Evolutionary conservation across 768 basidiomycete genomes (phyloP).

Genomic region (Pisolithus tinctorius): DNA sequence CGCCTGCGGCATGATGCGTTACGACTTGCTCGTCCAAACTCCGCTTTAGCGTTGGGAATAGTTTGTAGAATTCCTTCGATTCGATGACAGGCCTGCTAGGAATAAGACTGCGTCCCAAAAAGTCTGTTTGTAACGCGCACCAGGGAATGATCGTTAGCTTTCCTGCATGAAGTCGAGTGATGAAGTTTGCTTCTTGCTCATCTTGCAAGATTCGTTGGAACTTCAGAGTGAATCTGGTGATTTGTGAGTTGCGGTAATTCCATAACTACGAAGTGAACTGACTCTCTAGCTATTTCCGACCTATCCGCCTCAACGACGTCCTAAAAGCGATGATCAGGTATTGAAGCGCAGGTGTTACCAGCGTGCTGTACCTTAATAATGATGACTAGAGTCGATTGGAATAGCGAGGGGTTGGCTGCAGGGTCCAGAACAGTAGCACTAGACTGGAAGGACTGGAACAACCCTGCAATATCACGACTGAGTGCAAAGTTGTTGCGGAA

Average conservation of each 20-base stretch:
- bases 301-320: conserved; percentile 54
- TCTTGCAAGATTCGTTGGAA: conserved; percentile 49
- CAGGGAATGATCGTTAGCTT: conserved; percentile 48
- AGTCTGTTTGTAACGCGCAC: conserved; percentile 11
- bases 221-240: conserved; percentile 39
- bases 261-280: conserved; percentile 9
- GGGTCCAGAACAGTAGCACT: conserved; percentile 48
- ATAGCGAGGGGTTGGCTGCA: conserved; percentile 43
- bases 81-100: conserved; percentile 42
- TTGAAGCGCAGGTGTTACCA: neutral
- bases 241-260: neutral
- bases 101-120: neutral
- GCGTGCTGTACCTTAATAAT: conserved; percentile 42
- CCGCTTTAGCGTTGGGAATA: conserved; percentile 39
- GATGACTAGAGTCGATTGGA: conserved; percentile 46
- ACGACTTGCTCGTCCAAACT: conserved; percentile 37
- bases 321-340: conserved; percentile 19
- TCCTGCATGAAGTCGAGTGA: conserved; percentile 45
- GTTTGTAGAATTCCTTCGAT: conserved; percentile 45
- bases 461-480: conserved; percentile 45
- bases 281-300: conserved; percentile 49
- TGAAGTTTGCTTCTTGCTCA: conserved; percentile 51
- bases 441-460: conserved; percentile 51
- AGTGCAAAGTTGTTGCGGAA: conserved; percentile 56
- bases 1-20: conserved; percentile 41